Evolutionary conservation across 495 filamentous ascomycete species (phyloP), one percentile per base, ranked within the genome.

Genomic region (Aspergillus ellipticus): DNA sequence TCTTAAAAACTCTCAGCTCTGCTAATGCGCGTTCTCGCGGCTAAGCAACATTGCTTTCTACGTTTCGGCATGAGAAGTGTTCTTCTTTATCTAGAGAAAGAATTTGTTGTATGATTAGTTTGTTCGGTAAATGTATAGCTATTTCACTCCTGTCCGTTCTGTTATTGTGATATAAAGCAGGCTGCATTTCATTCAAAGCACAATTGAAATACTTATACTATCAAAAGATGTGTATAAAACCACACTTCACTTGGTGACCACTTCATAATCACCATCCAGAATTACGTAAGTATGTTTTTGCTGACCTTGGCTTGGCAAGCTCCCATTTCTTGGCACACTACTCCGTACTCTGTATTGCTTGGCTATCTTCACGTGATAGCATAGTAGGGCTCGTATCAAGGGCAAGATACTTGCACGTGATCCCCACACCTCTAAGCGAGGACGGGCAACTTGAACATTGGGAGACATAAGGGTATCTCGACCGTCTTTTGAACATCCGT

Each of bases 91-190:
- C 63, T 20, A 53, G 53, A 28, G 57, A 62, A 26, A 67, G 59
- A 53, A 59, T 55, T 68, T 62, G 55, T 56, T 76, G 73, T 76
- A 76, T 59, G 67, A 76, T 70, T 76, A 76, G 66, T 68, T 56
- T 48, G 37, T 53, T 54, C 58, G 61, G 61, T 67, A 54, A 51
- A 56, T 70, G 63, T 70, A 69, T 65, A 67, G 64, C 59, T 68
- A 66, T 50, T 68, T 35, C 60, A 56, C 53, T 63, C 63, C 51
- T 57, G 42, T 15, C 31, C 49, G 42, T 57, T 53, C 53, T 60
- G 46, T 55, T 64, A 54, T 37, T 72, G 64, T 71, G 59, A 64
- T 68, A 72, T 73, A 72, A 65, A 63, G 49, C 53, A 49, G 33
- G 47, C 53, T 63, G 53, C 55, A 60, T 59, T 58, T 57, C 59